A percentile compares a stretch with the other conserved stretches of the same genome.
These are phyloP conservation scores for Mucor lusitanicus DNA, from an alignment of 371 early-diverging fungal species.

Conservation along the genomic window DNA sequence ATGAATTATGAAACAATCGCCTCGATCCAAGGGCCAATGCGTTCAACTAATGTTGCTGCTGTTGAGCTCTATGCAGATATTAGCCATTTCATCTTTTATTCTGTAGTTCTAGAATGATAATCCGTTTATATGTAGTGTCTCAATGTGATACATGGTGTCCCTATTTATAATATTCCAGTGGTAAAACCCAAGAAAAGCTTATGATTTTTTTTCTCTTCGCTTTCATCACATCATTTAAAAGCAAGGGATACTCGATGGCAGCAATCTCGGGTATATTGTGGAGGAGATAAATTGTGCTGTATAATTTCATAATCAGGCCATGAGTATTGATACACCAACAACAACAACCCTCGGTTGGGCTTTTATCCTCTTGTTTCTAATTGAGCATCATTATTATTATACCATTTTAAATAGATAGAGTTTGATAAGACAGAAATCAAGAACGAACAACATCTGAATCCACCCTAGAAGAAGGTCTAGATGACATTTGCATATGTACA, in stretches of 20 bases:
- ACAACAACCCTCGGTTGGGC: neutral
- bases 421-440: neutral
- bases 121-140: neutral
- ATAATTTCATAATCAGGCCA: neutral
- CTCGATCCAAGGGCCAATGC: neutral
- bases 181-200: neutral
- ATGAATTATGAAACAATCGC: neutral
- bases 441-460: too few species aligned
- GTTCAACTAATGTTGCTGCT: neutral
- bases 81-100: neutral
- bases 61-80: neutral
- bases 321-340: too few species aligned
- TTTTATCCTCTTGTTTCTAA: neutral
- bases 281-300: neutral
- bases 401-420: neutral
- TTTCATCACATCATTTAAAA: neutral
- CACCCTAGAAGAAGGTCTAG: neutral
- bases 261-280: neutral
- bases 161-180: neutral
- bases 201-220: neutral
- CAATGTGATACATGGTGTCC: neutral
- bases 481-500: neutral
- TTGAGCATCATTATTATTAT: neutral
- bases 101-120: neutral
- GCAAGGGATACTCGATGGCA: neutral